Conservation (phyloP, 805 yeast species). For the Metschnikowia shivogae region DNA sequence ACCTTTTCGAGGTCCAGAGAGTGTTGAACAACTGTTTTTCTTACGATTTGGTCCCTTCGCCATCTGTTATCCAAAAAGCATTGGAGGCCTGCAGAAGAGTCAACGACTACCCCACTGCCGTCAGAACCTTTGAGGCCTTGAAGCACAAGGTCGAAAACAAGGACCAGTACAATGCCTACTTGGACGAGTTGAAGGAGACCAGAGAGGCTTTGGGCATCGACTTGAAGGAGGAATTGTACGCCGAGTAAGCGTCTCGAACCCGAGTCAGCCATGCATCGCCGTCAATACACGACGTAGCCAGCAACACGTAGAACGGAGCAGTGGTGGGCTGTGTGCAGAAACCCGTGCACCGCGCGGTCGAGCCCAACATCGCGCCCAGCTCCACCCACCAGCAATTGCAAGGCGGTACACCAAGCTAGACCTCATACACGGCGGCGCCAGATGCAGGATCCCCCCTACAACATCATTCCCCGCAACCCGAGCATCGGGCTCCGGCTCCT, state of each 20-base stretch:
- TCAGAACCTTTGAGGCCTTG: constrained; percentile 96
- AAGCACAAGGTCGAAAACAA: constrained; percentile 93
- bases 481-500: constrained; percentile 56
- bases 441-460: not conserved
- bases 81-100: constrained; percentile 98
- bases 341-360: too few species aligned
- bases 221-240: constrained; percentile 80
- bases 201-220: constrained; percentile 92
- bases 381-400: too few species aligned
- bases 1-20: constrained; percentile 59
- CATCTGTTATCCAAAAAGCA: constrained; percentile 92
- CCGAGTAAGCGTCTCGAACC: constrained; percentile 15
- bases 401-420: too few species aligned
- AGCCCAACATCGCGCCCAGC: too few species aligned
- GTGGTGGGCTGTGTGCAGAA: too few species aligned
- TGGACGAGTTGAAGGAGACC: constrained; percentile 86
- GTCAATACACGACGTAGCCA: not conserved
- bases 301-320: too few species aligned
- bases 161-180: constrained; percentile 92
- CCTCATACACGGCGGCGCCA: too few species aligned
- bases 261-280: not conserved
- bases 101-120: constrained; percentile 97
- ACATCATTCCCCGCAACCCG: constrained; percentile 37
- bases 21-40: constrained; percentile 97
- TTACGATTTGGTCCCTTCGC: constrained; percentile 97